These are phyloP conservation scores for Hansenula sp. DNA, from an alignment of 1,139 yeast species.

Conservation along the genomic window DNA sequence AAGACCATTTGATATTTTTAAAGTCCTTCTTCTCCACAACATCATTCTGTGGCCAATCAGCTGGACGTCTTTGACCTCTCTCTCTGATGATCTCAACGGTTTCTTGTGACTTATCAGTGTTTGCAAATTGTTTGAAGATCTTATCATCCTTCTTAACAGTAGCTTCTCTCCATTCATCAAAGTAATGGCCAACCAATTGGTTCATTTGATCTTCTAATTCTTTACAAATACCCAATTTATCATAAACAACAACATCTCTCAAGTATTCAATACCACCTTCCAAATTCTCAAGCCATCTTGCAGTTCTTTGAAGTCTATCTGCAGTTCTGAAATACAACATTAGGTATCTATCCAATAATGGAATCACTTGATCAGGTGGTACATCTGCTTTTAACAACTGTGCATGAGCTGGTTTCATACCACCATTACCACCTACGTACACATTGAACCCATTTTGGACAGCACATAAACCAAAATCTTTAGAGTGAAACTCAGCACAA, in stretches of 20 bases:
- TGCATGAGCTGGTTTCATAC: slow-evolving; percentile 33
- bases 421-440: slow-evolving; percentile 32
- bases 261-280: slow-evolving; percentile 31
- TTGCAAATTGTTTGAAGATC: slow-evolving; percentile 27
- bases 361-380: slow-evolving; percentile 29
- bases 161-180: slow-evolving; percentile 30
- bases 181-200: slow-evolving; percentile 26
- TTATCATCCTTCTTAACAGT: slow-evolving; percentile 18
- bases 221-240: slow-evolving; percentile 29
- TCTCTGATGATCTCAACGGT: slow-evolving; percentile 28
- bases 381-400: slow-evolving; percentile 27
- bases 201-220: slow-evolving; percentile 30
- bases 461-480: slow-evolving; percentile 30
- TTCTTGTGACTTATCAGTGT: slow-evolving; percentile 26
- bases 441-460: slow-evolving; percentile 29
- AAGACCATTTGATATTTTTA: slow-evolving; percentile 26
- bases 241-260: slow-evolving; percentile 27
- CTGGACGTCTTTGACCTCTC: slow-evolving; percentile 32
- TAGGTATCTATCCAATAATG: slow-evolving; percentile 27
- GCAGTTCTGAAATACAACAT: slow-evolving; percentile 33
- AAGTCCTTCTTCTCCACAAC: slow-evolving; percentile 21
- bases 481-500: slow-evolving; percentile 32
- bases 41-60: slow-evolving; percentile 28
- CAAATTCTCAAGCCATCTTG: slow-evolving; percentile 29
- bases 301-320: slow-evolving; percentile 30